These are phyloP conservation scores for Dothiorella sarmentorum DNA, from an alignment of 2,329 filamentous ascomycete species.

Conservation along the genomic window DNA sequence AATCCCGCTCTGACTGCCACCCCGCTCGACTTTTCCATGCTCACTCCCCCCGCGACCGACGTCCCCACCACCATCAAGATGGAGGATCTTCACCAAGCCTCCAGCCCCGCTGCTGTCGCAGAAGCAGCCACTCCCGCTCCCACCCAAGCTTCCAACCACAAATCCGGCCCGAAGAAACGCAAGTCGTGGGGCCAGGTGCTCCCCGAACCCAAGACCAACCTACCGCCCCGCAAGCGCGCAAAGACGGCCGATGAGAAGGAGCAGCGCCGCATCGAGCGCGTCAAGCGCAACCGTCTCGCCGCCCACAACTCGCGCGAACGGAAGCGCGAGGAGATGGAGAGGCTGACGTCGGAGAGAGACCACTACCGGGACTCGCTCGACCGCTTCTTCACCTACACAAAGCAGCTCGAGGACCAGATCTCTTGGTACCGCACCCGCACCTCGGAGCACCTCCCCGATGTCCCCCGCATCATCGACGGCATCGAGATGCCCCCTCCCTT, in stretches of 20 bases:
- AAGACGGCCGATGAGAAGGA: slow-evolving; percentile 99
- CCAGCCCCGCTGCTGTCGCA: slow-evolving; percentile 23
- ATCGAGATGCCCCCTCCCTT: slow-evolving; percentile 21
- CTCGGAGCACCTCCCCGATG: slow-evolving; percentile 29
- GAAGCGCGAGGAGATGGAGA: slow-evolving; percentile 86
- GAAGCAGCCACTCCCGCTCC: slow-evolving; percentile 11
- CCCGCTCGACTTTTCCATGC: slow-evolving; percentile 7
- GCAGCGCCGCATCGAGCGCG: slow-evolving; percentile 93
- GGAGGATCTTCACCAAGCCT: slow-evolving; percentile 36
- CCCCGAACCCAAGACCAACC: slow-evolving; percentile 92
- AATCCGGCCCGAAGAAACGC: slow-evolving; percentile 79
- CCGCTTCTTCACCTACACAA: slow-evolving; percentile 50
- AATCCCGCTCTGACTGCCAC: slow-evolving; percentile 11
- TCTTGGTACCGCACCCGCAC: slow-evolving; percentile 33
- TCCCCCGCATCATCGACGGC: slow-evolving; percentile 24
- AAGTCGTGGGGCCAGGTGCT: slow-evolving; percentile 99
- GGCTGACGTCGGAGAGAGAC: slow-evolving; percentile 64
- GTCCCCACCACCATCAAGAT: slow-evolving; percentile 37
- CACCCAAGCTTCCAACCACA: slow-evolving; percentile 1
- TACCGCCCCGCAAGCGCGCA: slow-evolving; percentile 92
- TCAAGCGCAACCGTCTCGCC: slow-evolving; percentile 91
- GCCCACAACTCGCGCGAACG: slow-evolving; percentile 95
- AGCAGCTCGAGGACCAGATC: slow-evolving; percentile 50
- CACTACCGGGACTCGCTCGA: slow-evolving; percentile 63
- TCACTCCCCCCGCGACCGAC: slow-evolving; percentile 6